Conservation (phyloP, 805 yeast genomes). For the Vanderwaltozyma polyspora region DNA sequence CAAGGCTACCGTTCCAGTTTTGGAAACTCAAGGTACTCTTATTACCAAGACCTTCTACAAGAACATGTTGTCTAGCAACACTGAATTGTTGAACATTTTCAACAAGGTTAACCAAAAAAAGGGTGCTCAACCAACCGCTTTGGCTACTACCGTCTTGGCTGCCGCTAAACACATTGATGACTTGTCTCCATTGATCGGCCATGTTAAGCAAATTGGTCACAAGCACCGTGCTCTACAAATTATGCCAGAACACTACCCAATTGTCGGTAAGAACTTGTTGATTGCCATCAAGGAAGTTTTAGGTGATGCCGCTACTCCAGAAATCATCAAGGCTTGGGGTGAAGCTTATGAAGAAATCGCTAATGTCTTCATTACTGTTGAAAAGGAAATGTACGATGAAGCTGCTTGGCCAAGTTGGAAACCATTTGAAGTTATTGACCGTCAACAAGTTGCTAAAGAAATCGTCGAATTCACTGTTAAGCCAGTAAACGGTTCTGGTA, state of each 20-base stretch:
- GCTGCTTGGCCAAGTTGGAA: conserved; percentile 52
- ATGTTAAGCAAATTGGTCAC: conserved; percentile 48
- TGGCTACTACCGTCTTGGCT: conserved; percentile 49
- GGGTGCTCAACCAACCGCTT: conserved; percentile 48
- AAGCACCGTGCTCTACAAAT: conserved; percentile 60
- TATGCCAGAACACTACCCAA: conserved; percentile 51
- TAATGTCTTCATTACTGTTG: conserved; percentile 45
- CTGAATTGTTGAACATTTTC: conserved; percentile 49
- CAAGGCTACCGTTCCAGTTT: conserved; percentile 43
- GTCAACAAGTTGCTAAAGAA: conserved; percentile 34
- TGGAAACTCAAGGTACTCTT: conserved; percentile 43
- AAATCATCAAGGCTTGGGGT: conserved; percentile 52
- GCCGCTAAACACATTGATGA: conserved; percentile 57
- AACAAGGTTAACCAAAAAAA: conserved; percentile 46
- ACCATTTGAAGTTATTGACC: conserved; percentile 34
- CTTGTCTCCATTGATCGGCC: conserved; percentile 38
- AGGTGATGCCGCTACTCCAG: conserved; percentile 50
- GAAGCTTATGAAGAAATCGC: conserved; percentile 58
- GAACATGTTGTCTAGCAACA: conserved; percentile 41
- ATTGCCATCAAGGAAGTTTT: conserved; percentile 42
- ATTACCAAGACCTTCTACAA: conserved; percentile 45
- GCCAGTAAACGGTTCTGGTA: conserved; percentile 32
- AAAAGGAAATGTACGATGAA: conserved; percentile 35
- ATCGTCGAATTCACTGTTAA: conserved; percentile 42
- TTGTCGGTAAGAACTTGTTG: conserved; percentile 50